Base-by-base conservation (phyloP, 192 early-diverging fungal genomes). In the Gigaspora rosea region DNA sequence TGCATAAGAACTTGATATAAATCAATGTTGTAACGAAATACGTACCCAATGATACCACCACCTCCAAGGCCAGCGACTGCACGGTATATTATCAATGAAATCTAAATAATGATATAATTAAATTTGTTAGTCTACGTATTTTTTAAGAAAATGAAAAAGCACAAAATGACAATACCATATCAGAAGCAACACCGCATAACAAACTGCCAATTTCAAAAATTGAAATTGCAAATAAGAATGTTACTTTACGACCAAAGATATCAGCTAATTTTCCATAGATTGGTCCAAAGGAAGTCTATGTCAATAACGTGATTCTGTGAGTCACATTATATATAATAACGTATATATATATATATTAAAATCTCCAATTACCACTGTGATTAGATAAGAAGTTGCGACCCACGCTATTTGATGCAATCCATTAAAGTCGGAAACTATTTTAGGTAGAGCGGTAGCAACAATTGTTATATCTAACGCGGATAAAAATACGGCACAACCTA, bases 331-430 rank as follows among this genome's bases (percentile, higher is more conserved):
- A 27, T 27, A 27, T 27, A 27, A 27, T 27, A 0, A 16, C 1
- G 22, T 27, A n/a, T 51, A 33, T 41, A 11, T 13, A 8, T 41
- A 57, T n/a, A n/a, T n/a, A n/a, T n/a, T 7, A 36, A 41, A 41
- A 13, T 52, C 9, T 13, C 15, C 2, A 8, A 9, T 52, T 7
- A 52, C 51, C 15, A 13, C 5, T 52, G 51, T 52, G 2, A 93
- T 79, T 54, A 93, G 77, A 70, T 91, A 94, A 36, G 88, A 83
- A 15, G 88, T 90, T 20, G 90, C 94, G 54, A 97, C 90, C 95
- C 95, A 97, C 3, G 91, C 83, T 62, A 92, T 87, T 70, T 88
- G 81, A 41, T 84, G 81, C 84, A 82, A 33, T 85, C 83, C 33
- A 92, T 92, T 27, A 27, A 27, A 27, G 27, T 27, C 27, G 27